These are phyloP conservation scores for Chalciporus sp. DNA, from an alignment of 1,284 basidiomycete genomes.

Conservation along the genomic window DNA sequence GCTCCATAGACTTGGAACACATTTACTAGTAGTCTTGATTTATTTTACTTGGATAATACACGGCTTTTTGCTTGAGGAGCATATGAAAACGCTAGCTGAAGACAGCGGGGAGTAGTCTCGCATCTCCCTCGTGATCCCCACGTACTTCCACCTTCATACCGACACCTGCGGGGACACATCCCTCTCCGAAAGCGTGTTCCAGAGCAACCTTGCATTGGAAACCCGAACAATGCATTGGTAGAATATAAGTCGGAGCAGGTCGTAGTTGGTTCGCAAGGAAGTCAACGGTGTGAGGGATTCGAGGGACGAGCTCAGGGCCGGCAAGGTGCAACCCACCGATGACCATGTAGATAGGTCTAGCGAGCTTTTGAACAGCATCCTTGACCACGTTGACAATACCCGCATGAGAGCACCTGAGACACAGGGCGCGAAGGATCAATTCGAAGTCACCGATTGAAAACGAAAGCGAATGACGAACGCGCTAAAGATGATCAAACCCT, in stretches of 20 bases:
- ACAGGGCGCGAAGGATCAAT: background rate
- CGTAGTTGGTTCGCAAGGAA: conserved; percentile 63
- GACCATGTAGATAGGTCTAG: conserved; percentile 77
- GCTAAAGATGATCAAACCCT: conserved; percentile 81
- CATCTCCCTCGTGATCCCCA: conserved; percentile 44
- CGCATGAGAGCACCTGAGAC: conserved; percentile 73
- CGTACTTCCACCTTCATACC: conserved; percentile 63
- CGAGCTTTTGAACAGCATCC: conserved; percentile 62
- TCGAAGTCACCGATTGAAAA: background rate
- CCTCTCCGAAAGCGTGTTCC: conserved; percentile 67
- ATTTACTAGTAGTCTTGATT: background rate
- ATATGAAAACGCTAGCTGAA: background rate
- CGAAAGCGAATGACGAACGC: conserved; percentile 50
- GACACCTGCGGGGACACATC: conserved; percentile 74
- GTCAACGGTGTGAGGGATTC: conserved; percentile 70
- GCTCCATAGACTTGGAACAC: background rate
- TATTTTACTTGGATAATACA: background rate
- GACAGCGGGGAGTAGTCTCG: conserved; percentile 35
- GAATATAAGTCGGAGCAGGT: conserved; percentile 67
- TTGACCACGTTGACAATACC: conserved; percentile 82
- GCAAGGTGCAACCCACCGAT: conserved; percentile 83
- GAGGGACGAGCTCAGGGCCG: conserved; percentile 58
- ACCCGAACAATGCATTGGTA: conserved; percentile 85
- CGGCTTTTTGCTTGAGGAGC: background rate
- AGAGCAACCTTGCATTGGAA: conserved; percentile 72